Conservation (phyloP, 495 filamentous ascomycete species). For the Penicillium silybi region DNA sequence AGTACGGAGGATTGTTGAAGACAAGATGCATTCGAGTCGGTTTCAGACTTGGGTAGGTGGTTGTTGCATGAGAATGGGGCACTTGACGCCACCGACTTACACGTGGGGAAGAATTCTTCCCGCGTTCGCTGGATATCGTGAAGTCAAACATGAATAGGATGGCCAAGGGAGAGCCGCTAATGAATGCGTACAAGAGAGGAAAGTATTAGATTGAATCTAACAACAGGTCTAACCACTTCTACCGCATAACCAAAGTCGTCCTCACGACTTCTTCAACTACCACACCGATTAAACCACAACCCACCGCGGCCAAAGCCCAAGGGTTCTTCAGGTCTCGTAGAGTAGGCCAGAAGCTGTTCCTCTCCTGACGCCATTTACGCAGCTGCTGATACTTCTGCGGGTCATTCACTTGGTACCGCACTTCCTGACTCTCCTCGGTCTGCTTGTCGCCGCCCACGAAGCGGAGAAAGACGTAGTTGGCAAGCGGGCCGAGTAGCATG, state of each 20-base stretch:
- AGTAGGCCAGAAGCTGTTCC: constrained; percentile 58
- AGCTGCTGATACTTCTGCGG: constrained; percentile 49
- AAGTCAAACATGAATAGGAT: too few species aligned
- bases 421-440: constrained; percentile 48
- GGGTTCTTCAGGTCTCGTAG: constrained; percentile 43
- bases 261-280: constrained; percentile 22
- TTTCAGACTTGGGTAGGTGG: too few species aligned
- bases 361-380: constrained; percentile 42
- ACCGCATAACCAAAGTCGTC: not conserved
- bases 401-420: constrained; percentile 43
- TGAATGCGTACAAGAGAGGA: too few species aligned
- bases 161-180: too few species aligned
- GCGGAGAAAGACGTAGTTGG: constrained; percentile 56
- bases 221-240: too few species aligned
- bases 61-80: too few species aligned
- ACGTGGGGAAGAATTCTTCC: too few species aligned
- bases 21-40: too few species aligned
- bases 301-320: constrained; percentile 51
- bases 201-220: too few species aligned
- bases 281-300: constrained; percentile 37
- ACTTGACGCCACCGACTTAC: too few species aligned
- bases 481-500: constrained; percentile 49
- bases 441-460: constrained; percentile 51
- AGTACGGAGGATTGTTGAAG: too few species aligned
- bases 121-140: too few species aligned